Evolutionary conservation across 2,329 filamentous ascomycete species (phyloP), one percentile per base, ranked within the genome.

Genomic region (Herpomyces periplanetae): DNA sequence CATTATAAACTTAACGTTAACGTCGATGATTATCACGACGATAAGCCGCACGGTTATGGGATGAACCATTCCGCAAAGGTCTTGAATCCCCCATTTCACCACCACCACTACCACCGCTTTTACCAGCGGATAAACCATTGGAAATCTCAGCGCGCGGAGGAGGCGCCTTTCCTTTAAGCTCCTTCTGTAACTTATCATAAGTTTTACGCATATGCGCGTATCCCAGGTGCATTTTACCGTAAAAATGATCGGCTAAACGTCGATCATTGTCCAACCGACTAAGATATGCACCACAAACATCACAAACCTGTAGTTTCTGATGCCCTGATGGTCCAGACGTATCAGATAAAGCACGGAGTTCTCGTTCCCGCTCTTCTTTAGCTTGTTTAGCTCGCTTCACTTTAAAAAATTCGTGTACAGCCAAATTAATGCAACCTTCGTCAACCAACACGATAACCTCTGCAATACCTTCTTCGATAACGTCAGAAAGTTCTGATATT

Each of bases 171-270:
- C 61, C 61, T 34, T 69, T 65, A 39, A 87, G 48, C 34, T 88
- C 71, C 39, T 71, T 71, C 19, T 62, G 62, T 25, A 96, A 56
- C n/a, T 52, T 45, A 21, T 87, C 71, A 31, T 56, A 71, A 3
- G 71, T 80, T 47, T 80, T 85, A 30, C 80, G 57, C 80, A 96
- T 96, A 41, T 87, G 68, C 8, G 80, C 80, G 36, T 91, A 96
- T 0, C 80, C 80, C 22, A 96, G 43, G 34, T 96, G 80, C 80
- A 96, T 96, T 47, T 96, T 96, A 10, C 80, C 80, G 39, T 88
- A 91, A 36, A 96, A 96, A 38, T 96, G 80, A 35, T 96, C 80
- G 9, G 80, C 80, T 33, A 96, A 39, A 12, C 80, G 52, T 13
- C 80, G 54, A 37, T 96, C 80, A 34, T 96, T 96, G 35, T 96